phyloP scores from a whole-genome alignment of 441 rosid genomes.

The Monsonia emarginata region DNA sequence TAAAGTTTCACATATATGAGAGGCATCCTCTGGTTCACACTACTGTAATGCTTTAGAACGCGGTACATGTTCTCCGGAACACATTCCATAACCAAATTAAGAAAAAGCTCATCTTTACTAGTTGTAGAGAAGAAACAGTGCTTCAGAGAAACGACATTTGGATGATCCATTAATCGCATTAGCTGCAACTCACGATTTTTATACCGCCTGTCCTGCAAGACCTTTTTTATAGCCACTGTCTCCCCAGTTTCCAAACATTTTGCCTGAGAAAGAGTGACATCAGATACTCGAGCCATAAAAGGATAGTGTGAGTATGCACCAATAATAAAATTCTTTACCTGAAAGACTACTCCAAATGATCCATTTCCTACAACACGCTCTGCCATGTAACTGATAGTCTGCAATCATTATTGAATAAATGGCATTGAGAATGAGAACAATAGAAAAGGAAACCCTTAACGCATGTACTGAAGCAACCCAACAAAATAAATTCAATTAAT shows the following conservation, averaged over 20 bases:
- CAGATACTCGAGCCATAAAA: conserved; percentile 2
- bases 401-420: conserved; percentile 13
- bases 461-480: not conserved
- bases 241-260: conserved; percentile 95
- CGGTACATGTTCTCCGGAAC: conserved; percentile 89
- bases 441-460: conserved; percentile 5
- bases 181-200: conserved; percentile 88
- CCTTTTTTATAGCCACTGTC: conserved; percentile 91
- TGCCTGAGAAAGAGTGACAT: conserved; percentile 37
- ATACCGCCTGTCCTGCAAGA: conserved; percentile 83
- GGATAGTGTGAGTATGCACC: not conserved
- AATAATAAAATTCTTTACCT: conserved; percentile 30
- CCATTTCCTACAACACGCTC: conserved; percentile 94
- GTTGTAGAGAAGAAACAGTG: conserved; percentile 97
- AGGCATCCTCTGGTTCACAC: conserved; percentile 72
- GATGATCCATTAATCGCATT: conserved; percentile 92
- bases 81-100: conserved; percentile 93
- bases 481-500: not conserved
- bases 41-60: conserved; percentile 77
- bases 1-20: conserved; percentile 82
- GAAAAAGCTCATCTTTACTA: conserved; percentile 73
- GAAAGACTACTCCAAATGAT: conserved; percentile 89
- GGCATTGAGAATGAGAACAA: not conserved
- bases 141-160: conserved; percentile 79
- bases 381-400: conserved; percentile 98